Evolutionary conservation across 495 filamentous ascomycete species (phyloP).

Genomic region (Aspergillus saccharolyticus): DNA sequence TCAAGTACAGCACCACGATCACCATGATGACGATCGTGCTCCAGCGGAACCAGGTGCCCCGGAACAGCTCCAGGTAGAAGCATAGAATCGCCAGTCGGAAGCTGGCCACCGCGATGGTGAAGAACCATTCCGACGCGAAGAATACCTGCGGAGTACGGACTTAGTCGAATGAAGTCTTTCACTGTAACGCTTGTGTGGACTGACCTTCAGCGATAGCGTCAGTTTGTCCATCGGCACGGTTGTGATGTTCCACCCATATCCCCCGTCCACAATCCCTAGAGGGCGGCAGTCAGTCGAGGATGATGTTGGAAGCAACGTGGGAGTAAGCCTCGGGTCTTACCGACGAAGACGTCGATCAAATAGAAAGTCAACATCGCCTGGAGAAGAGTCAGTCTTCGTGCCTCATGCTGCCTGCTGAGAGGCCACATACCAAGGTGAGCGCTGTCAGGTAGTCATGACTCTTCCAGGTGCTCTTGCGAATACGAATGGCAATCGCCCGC

Average conservation of each 20-base stretch:
- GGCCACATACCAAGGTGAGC: too few species aligned
- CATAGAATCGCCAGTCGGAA: constrained; percentile 14
- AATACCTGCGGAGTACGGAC: constrained; percentile 5
- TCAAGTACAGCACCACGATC: constrained; percentile 18
- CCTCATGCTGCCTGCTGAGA: too few species aligned
- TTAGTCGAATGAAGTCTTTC: background rate
- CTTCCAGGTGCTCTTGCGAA: background rate
- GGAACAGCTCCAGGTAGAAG: constrained; percentile 13
- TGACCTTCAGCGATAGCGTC: constrained; percentile 13
- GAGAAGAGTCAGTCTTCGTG: too few species aligned
- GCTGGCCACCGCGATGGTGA: constrained; percentile 6
- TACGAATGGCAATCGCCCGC: background rate
- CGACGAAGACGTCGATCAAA: too few species aligned
- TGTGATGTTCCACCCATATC: constrained; percentile 9
- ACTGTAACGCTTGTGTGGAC: background rate
- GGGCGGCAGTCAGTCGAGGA: too few species aligned
- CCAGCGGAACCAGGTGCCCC: constrained; percentile 8
- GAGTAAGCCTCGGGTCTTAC: too few species aligned
- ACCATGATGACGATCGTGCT: background rate
- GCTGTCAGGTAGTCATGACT: too few species aligned
- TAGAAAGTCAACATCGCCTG: too few species aligned
- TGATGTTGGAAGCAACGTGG: too few species aligned
- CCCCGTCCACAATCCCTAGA: background rate
- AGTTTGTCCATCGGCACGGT: constrained; percentile 5
- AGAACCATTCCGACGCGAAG: constrained; percentile 19